A percentile compares a stretch with the other conserved stretches of the same genome.
Evolutionary conservation across 371 early-diverging fungal genomes (phyloP).

Genomic region (Syncephalastrum racemosum): DNA sequence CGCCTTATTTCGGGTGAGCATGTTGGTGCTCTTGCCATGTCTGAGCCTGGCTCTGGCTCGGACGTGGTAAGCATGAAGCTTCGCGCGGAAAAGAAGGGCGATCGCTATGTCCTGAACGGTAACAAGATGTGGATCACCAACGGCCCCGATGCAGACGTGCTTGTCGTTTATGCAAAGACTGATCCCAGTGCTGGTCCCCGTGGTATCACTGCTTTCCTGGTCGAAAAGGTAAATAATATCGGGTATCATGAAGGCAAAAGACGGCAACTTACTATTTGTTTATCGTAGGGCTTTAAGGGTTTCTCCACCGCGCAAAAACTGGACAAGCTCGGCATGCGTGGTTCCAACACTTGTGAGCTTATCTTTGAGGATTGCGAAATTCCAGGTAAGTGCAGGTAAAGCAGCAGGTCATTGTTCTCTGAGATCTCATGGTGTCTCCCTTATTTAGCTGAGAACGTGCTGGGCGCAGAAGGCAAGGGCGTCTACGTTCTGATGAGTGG

Average conservation of each 20-base stretch:
- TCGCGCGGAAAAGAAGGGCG: slow-evolving; percentile 83
- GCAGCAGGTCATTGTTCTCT: neutral
- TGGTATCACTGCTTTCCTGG: slow-evolving; percentile 93
- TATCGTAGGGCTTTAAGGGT: slow-evolving; percentile 72
- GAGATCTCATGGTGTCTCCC: neutral
- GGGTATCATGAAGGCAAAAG: neutral
- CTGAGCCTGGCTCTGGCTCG: slow-evolving; percentile 89
- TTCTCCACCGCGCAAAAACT: slow-evolving; percentile 89
- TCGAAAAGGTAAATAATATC: slow-evolving; percentile 70
- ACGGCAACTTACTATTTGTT: slow-evolving; percentile 2
- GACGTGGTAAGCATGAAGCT: slow-evolving; percentile 96
- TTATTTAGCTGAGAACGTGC: slow-evolving; percentile 76
- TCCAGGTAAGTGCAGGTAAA: slow-evolving; percentile 54
- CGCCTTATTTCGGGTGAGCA: slow-evolving; percentile 89
- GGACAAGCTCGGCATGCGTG: slow-evolving; percentile 98
- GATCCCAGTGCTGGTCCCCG: slow-evolving; percentile 75
- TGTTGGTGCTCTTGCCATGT: slow-evolving; percentile 96
- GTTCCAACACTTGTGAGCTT: slow-evolving; percentile 94
- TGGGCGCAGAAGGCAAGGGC: slow-evolving; percentile 86
- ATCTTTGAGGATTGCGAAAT: slow-evolving; percentile 94
- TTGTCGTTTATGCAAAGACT: slow-evolving; percentile 96
- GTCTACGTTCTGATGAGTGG: slow-evolving; percentile 98
- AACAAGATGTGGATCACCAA: slow-evolving; percentile 99
- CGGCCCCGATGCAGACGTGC: slow-evolving; percentile 91
- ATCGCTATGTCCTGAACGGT: slow-evolving; percentile 78